Evolutionary conservation across 768 basidiomycete species (phyloP), one percentile per base, ranked within the genome.

Genomic region (Cystofilobasidium macerans): DNA sequence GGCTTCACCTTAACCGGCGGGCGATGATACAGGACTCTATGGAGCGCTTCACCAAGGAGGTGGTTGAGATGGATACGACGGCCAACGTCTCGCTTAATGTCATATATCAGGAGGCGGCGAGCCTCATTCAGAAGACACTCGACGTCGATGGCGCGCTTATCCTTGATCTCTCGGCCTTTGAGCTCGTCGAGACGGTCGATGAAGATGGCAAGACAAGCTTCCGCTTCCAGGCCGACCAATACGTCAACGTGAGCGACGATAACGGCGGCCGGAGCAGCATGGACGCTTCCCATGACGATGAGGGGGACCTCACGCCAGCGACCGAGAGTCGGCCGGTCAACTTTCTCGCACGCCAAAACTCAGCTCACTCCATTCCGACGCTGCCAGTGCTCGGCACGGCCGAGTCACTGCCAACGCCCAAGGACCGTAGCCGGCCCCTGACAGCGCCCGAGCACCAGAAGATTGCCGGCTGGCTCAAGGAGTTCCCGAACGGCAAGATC

Each of bases 21-120:
- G 92, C 93, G 71, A 84, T 85, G 53, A 94, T 95, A 35, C 93
- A 97, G 72, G 89, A 79, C 67, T 94, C 93, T 84, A 94, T 97
- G 92, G 92, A 97, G 74, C 84, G 88, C 70, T 95, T 97, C 73
- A 93, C 88, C 60, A 84, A 93, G 26, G 92, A 97, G 75, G 93
- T 89, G 71, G 81, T 97, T 30, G 92, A 94, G 74, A 87, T 92
- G 69, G 90, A 94, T 30, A 54, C 60, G 74, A 72, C 69, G 68
- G 68, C 72, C 22, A 76, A 70, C 68, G 75, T 75, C 9, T 78
- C 81, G 78, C 94, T 95, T 90, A 88, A 92, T 72, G 84, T 82
- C 68, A 85, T 97, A 13, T 97, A 94, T 71, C 85, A 88, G 68
- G 85, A 84, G n/a, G 92, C 92, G 0, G 88, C 89, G 40, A 86